Base-by-base conservation (phyloP, 495 filamentous ascomycete genomes). In the Daldinia bambusicola region DNA sequence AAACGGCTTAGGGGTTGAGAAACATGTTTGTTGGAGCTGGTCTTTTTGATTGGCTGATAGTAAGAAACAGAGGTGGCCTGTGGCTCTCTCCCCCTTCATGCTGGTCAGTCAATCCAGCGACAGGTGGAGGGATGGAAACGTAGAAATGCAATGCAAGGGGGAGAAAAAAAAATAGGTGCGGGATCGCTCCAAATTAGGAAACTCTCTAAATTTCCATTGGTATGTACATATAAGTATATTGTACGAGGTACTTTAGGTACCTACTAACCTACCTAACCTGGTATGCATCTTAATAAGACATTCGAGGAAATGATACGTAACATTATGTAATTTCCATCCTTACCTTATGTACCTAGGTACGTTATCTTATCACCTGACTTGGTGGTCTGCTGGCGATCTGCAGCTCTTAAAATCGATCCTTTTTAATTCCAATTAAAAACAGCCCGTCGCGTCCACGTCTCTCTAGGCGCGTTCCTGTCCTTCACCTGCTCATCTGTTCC, bases 351-450 rank as follows among this genome's bases (percentile, higher is more conserved):
- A n/a, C n/a, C n/a, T n/a, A n/a, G n/a, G n/a, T n/a, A n/a, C n/a
- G n/a, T n/a, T n/a, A 36, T 20, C 5, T 52, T 13, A 48, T 73
- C 66, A 73, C 61, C 70, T 69, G 70, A 73, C 57, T n/a, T 69
- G 70, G 70, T 51, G 70, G 48, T 72, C 20, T 5, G 59, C 30
- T 31, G 38, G 31, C 53, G 30, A 12, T 40, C 48, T n/a, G 55
- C 34, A 26, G 26, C 26, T 26, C 1, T 26, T 26, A 26, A 26
- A 26, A 14, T 55, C 20, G 59, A 34, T 20, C 36, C 34, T 10
- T 40, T 5, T 38, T 8, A 48, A 48, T 22, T 31, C 50, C 37
- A 51, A 60, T 13, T 58, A 4, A 66, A 66, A 70, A 45, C 52
- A 50, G 43, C 9, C 30, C 36, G 61, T 66, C 70, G 70, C 70